Percentiles rank a stretch among this genome's conserved stretches.
phyloP scores from a whole-genome alignment of 169 alveolate species.

The Pseudocohnilembus persalinus region DNA sequence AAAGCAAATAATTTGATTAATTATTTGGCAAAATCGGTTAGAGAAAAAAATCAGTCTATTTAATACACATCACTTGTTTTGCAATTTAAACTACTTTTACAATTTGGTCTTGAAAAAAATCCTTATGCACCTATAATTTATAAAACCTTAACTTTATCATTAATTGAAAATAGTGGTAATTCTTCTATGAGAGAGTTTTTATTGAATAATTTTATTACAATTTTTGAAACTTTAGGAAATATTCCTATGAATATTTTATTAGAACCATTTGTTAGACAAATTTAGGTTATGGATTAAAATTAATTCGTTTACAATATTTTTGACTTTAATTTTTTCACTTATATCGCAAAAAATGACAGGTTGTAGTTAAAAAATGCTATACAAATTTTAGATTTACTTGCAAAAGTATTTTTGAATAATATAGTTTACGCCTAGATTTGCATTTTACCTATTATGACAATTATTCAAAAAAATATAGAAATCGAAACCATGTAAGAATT shows the following conservation, averaged over 20 bases:
- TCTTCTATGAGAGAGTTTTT: slow-evolving; percentile 76
- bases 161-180: slow-evolving; percentile 82
- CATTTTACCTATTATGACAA: slow-evolving; percentile 51
- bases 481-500: slow-evolving; percentile 57
- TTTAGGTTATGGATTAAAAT: slow-evolving; percentile 64
- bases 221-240: slow-evolving; percentile 56
- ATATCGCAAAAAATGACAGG: slow-evolving; percentile 73
- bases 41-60: background rate
- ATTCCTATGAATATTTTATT: slow-evolving; percentile 83
- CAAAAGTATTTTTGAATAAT: slow-evolving; percentile 73
- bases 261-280: slow-evolving; percentile 82
- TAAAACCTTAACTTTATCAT: slow-evolving; percentile 76
- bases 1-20: slow-evolving; percentile 30
- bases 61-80: slow-evolving; percentile 50
- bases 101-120: slow-evolving; percentile 74
- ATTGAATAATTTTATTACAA: slow-evolving; percentile 64
- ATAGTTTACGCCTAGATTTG: slow-evolving; percentile 58
- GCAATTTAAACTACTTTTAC: slow-evolving; percentile 66
- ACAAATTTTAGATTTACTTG: slow-evolving; percentile 72
- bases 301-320: slow-evolving; percentile 66
- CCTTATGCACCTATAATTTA: slow-evolving; percentile 83
- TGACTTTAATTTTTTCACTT: slow-evolving; percentile 78
- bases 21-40: background rate
- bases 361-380: slow-evolving; percentile 69
- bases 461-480: slow-evolving; percentile 53